Evolutionary conservation across 768 basidiomycete species (phyloP).

Genomic region (Leccinum imitatum): DNA sequence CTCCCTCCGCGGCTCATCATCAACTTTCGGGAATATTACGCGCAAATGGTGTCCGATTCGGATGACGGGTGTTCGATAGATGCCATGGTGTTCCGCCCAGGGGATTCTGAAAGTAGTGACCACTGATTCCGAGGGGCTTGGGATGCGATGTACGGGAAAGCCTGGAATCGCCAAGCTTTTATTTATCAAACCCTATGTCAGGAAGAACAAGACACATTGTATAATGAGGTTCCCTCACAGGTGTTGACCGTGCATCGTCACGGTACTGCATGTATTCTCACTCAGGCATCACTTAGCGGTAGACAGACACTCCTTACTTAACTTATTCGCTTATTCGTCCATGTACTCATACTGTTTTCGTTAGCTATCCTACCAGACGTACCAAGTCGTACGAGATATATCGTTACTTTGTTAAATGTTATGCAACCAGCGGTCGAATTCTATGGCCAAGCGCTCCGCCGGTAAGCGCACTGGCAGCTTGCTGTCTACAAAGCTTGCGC

Average conservation of each 20-base stretch:
- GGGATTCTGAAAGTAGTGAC: neutral
- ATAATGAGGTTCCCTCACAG: neutral
- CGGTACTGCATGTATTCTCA: neutral
- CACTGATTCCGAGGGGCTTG: neutral
- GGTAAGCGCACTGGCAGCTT: slow-evolving; percentile 6
- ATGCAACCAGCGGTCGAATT: slow-evolving; percentile 18
- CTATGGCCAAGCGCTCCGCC: slow-evolving; percentile 11
- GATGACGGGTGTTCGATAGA: slow-evolving; percentile 4
- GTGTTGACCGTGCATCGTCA: neutral
- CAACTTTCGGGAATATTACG: slow-evolving; percentile 9
- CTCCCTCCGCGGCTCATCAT: slow-evolving; percentile 11
- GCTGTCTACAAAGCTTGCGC: slow-evolving; percentile 5
- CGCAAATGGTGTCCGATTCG: neutral
- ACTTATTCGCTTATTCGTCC: neutral
- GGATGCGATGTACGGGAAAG: neutral
- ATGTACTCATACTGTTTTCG: neutral
- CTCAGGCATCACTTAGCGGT: neutral
- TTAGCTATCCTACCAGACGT: neutral
- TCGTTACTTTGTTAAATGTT: neutral
- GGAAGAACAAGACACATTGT: neutral
- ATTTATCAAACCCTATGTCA: neutral
- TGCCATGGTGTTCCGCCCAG: slow-evolving; percentile 4
- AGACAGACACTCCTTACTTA: neutral
- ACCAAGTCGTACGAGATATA: neutral
- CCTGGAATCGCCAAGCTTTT: neutral